phyloP scores from a whole-genome alignment of 768 basidiomycete genomes.

The Pulveroboletus sp. region DNA sequence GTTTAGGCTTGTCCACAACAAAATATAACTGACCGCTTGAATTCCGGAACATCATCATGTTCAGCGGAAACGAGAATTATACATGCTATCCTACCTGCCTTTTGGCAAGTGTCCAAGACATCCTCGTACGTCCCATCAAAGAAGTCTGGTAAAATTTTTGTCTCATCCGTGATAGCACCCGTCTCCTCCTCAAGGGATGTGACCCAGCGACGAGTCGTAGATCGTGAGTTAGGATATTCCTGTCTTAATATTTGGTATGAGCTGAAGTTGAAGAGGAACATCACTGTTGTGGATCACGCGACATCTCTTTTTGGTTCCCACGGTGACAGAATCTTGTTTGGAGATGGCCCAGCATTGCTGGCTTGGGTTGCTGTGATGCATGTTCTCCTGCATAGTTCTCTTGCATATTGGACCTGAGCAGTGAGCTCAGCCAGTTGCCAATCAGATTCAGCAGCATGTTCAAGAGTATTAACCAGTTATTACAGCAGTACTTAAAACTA shows the following conservation, averaged over 20 bases:
- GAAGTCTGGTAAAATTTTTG: constrained; percentile 75
- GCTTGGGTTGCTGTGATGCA: too few relatives aligned
- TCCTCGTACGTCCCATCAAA: constrained; percentile 79
- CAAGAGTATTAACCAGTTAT: too few relatives aligned
- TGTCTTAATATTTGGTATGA: constrained; percentile 43
- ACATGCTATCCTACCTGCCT: constrained; percentile 71
- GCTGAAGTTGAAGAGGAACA: constrained; percentile 39
- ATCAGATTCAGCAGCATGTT: too few relatives aligned
- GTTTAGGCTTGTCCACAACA: neutral
- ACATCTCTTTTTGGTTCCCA: too few relatives aligned
- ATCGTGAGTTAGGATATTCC: constrained; percentile 38
- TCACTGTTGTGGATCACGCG: too few relatives aligned
- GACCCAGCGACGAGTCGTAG: constrained; percentile 73
- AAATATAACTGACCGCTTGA: constrained; percentile 62
- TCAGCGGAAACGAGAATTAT: constrained; percentile 84
- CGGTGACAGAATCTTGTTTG: too few relatives aligned
- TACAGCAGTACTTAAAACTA: too few relatives aligned
- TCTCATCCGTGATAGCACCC: constrained; percentile 55
- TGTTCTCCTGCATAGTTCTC: too few relatives aligned
- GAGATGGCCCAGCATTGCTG: too few relatives aligned
- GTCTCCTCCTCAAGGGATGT: constrained; percentile 83
- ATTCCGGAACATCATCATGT: constrained; percentile 85
- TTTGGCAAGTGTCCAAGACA: constrained; percentile 66
- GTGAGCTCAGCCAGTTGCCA: too few relatives aligned
- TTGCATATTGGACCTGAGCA: too few relatives aligned